phyloP scores from a whole-genome alignment of 2,329 filamentous ascomycete genomes.

The Botrytis paeoniae region DNA sequence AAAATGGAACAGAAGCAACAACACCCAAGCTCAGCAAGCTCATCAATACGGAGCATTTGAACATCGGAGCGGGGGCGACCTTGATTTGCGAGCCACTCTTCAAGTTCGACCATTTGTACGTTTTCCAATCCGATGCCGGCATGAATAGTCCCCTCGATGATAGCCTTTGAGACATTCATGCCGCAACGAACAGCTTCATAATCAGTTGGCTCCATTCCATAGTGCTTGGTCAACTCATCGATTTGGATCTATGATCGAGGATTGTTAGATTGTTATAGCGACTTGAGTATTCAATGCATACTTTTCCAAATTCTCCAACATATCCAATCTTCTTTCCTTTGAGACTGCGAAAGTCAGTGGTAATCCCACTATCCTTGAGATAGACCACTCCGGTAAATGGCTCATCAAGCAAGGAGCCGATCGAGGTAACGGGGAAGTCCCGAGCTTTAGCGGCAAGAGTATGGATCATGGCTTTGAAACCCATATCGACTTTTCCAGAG shows the following conservation, averaged over 20 bases:
- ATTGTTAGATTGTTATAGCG: background rate
- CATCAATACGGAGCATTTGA: conserved; percentile 77
- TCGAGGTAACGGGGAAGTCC: conserved; percentile 67
- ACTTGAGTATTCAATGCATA: conserved; percentile 25
- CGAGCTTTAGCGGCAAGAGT: conserved; percentile 76
- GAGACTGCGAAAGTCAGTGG: conserved; percentile 69
- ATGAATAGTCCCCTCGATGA: conserved; percentile 69
- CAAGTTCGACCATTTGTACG: conserved; percentile 79
- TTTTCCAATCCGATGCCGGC: conserved; percentile 77
- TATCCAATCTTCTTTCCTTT: conserved; percentile 77
- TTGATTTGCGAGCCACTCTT: conserved; percentile 67
- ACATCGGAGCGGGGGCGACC: conserved; percentile 64
- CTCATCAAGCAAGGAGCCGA: conserved; percentile 74
- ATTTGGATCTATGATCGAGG: conserved; percentile 62
- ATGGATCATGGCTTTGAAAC: conserved; percentile 83
- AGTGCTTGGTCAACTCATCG: conserved; percentile 75
- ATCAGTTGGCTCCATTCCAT: conserved; percentile 68
- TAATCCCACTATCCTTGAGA: conserved; percentile 71
- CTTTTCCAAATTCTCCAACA: conserved; percentile 74
- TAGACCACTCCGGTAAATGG: conserved; percentile 79
- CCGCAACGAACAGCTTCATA: conserved; percentile 76
- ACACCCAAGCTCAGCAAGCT: conserved; percentile 75
- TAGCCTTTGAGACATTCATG: conserved; percentile 77
- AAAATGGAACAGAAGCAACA: conserved; percentile 83
- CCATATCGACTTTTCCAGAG: conserved; percentile 70